Evolutionary conservation across 768 basidiomycete species (phyloP).

Genomic region (Suillus plorans): DNA sequence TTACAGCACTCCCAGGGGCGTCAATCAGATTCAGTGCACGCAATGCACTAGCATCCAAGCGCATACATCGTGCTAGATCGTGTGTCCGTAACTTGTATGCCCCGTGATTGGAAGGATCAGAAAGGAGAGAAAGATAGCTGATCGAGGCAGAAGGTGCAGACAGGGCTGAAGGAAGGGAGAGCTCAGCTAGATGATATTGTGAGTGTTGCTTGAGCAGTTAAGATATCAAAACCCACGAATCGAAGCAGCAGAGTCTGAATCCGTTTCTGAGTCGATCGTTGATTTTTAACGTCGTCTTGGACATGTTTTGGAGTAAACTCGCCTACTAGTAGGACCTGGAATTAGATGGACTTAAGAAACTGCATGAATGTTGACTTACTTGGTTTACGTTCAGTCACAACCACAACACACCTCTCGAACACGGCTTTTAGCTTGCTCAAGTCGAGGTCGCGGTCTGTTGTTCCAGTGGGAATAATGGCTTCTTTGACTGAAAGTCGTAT

Average conservation of each 20-base stretch:
- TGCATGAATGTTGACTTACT: slow-evolving; percentile 44
- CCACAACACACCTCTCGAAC: slow-evolving; percentile 86
- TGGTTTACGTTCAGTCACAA: slow-evolving; percentile 86
- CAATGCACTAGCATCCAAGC: too few species aligned
- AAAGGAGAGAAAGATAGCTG: slow-evolving; percentile 75
- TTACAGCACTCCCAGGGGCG: slow-evolving; percentile 30
- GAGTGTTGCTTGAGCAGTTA: slow-evolving; percentile 1
- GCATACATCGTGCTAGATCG: too few species aligned
- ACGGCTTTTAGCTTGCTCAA: slow-evolving; percentile 83
- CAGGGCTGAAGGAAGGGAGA: slow-evolving; percentile 77
- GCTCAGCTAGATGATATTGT: slow-evolving; percentile 56
- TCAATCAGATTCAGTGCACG: too few species aligned
- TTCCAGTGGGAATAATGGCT: slow-evolving; percentile 77
- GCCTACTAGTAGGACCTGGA: slow-evolving; percentile 41
- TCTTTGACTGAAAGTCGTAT: slow-evolving; percentile 98
- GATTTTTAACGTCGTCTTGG: slow-evolving; percentile 66
- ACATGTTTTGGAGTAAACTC: slow-evolving; percentile 84
- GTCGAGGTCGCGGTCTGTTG: slow-evolving; percentile 82
- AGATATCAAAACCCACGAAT: background rate
- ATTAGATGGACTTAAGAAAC: background rate
- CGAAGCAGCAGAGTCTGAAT: background rate
- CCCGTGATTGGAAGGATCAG: slow-evolving; percentile 63
- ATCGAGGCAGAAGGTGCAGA: slow-evolving; percentile 81
- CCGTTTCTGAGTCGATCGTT: slow-evolving; percentile 16
- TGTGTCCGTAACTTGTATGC: too few species aligned